Evolutionary conservation across 2,329 filamentous ascomycete species (phyloP).

Genomic region (Corinectria fuckeliana): DNA sequence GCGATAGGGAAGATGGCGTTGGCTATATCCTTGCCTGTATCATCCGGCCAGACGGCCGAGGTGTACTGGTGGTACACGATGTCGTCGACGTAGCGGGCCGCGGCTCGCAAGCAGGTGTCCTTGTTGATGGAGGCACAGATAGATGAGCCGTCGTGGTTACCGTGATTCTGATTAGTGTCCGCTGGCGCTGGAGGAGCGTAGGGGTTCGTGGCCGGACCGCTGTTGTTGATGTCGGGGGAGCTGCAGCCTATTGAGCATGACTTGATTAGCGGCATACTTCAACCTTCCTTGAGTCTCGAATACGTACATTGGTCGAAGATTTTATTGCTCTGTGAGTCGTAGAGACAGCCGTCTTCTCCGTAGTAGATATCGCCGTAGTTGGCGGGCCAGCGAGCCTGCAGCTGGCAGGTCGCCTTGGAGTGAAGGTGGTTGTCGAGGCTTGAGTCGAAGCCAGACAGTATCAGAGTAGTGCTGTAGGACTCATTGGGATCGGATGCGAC

Average conservation of each 20-base stretch:
- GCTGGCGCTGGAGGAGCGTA: background rate
- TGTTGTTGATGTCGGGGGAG: constrained; percentile 8
- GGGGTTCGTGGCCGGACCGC: constrained; percentile 11
- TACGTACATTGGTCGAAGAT: constrained; percentile 20
- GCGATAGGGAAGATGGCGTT: constrained; percentile 9
- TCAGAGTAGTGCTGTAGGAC: constrained; percentile 9
- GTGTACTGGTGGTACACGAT: constrained; percentile 15
- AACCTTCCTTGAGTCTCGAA: background rate
- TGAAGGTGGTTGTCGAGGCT: constrained; percentile 5
- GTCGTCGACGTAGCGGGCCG: constrained; percentile 9
- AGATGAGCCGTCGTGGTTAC: constrained; percentile 13
- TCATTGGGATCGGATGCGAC: constrained; percentile 14
- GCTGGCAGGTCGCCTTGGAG: constrained; percentile 10
- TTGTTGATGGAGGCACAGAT: constrained; percentile 15
- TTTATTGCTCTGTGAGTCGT: constrained; percentile 13
- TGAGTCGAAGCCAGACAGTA: constrained; percentile 18
- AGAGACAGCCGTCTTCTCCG: constrained; percentile 17
- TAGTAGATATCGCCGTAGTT: constrained; percentile 21
- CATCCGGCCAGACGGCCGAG: constrained; percentile 14
- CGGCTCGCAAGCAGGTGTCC: constrained; percentile 3
- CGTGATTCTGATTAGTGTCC: background rate
- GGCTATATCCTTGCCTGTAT: constrained; percentile 4
- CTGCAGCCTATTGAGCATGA: constrained; percentile 1
- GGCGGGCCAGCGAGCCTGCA: constrained; percentile 16
- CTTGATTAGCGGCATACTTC: background rate